Evolutionary conservation across 202 grass and related monocot species (phyloP).

Genomic region (Schoenoplectus tabernaemontani): DNA sequence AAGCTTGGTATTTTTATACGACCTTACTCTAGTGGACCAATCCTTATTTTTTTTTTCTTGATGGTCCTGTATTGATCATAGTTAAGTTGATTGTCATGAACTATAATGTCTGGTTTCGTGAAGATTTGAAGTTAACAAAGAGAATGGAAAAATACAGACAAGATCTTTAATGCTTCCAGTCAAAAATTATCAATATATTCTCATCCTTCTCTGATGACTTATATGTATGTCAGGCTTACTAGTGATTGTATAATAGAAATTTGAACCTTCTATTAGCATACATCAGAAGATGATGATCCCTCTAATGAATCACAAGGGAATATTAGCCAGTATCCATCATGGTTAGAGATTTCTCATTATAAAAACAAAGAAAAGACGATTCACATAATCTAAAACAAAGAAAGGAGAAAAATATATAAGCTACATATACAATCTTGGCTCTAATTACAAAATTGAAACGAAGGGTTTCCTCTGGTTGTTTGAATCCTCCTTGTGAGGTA

Average conservation of each 20-base stretch:
- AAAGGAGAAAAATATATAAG: neutral
- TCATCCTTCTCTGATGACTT: neutral
- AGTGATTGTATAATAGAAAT: neutral
- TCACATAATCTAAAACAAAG: neutral
- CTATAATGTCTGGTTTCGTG: slow-evolving; percentile 89
- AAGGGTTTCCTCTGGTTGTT: slow-evolving; percentile 7
- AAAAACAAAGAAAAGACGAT: neutral
- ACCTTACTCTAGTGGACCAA: neutral
- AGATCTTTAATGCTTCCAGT: slow-evolving; percentile 84
- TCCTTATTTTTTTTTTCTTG: neutral
- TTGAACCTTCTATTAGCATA: neutral
- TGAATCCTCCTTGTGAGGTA: neutral
- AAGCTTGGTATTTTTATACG: slow-evolving; percentile 60
- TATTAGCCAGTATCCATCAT: slow-evolving; percentile 23
- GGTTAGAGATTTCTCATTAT: slow-evolving; percentile 35
- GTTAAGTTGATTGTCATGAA: slow-evolving; percentile 40
- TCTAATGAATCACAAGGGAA: slow-evolving; percentile 31
- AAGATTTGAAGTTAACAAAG: slow-evolving; percentile 65
- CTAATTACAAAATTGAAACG: neutral
- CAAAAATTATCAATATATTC: slow-evolving; percentile 1
- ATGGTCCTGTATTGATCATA: neutral
- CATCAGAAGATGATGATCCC: slow-evolving; percentile 33
- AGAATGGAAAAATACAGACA: slow-evolving; percentile 62
- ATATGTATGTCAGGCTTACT: neutral
- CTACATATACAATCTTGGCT: neutral